Evolutionary conservation across 306 rosid species (phyloP).

Genomic region (Cucumis cinereus): DNA sequence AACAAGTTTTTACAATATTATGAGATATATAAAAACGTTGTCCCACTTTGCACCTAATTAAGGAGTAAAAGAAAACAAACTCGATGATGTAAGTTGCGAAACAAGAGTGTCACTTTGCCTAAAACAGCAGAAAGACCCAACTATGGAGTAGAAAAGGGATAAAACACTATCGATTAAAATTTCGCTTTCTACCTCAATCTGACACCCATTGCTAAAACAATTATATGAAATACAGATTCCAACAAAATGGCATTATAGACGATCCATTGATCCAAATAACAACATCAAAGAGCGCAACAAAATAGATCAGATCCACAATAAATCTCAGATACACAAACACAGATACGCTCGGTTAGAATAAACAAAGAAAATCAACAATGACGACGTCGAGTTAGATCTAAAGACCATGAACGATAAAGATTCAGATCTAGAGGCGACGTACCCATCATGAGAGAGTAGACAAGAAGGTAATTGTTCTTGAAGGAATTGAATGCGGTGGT

Average conservation of each 20-base stretch:
- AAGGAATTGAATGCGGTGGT: conserved; percentile 62
- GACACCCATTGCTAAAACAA: neutral
- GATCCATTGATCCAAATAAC: neutral
- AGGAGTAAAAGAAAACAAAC: neutral
- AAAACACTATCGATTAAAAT: neutral
- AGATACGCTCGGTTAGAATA: neutral
- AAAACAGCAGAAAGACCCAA: neutral
- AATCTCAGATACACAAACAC: neutral
- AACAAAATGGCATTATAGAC: neutral
- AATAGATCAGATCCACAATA: neutral
- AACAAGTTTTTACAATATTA: neutral
- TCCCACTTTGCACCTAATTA: neutral
- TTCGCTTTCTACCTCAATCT: neutral
- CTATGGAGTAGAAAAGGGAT: neutral
- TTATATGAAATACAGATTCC: neutral
- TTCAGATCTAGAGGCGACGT: conserved; percentile 25
- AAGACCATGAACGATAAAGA: neutral
- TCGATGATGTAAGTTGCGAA: neutral
- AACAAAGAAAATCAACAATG: neutral
- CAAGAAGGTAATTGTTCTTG: conserved; percentile 86
- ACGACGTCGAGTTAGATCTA: neutral
- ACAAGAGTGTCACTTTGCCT: neutral
- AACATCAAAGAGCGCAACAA: neutral
- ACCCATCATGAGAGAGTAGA: conserved; percentile 99
- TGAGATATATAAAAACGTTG: too few species aligned